These are phyloP conservation scores for Leccinum griseonigrum DNA, from an alignment of 1,284 basidiomycete species.

Conservation along the genomic window DNA sequence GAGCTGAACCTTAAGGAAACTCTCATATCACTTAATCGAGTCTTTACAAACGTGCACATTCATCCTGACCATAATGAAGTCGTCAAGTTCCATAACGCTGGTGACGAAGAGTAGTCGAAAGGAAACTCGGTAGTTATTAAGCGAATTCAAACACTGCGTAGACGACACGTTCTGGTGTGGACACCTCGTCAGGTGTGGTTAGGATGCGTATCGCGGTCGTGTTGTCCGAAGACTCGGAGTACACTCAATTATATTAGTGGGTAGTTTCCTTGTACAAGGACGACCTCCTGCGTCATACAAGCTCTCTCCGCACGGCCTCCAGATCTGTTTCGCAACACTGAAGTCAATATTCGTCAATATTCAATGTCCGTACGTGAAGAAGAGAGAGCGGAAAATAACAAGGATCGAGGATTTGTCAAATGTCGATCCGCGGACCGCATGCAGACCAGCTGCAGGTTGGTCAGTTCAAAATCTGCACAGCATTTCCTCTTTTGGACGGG, in stretches of 20 bases:
- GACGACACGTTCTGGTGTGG: too few relatives aligned
- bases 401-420: not conserved
- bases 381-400: not conserved
- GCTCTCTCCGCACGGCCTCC: conserved; percentile 49
- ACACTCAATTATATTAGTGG: too few relatives aligned
- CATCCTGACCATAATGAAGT: not conserved
- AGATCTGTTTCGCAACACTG: conserved; percentile 40
- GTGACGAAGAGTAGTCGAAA: too few relatives aligned
- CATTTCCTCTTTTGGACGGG: conserved; percentile 35
- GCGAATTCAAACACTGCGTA: too few relatives aligned
- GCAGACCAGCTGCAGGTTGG: conserved; percentile 45
- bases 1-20: not conserved
- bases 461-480: conserved; percentile 74
- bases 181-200: too few relatives aligned
- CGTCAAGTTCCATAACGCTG: too few relatives aligned
- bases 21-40: not conserved
- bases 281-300: conserved; percentile 83
- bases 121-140: too few relatives aligned
- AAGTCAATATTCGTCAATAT: too few relatives aligned
- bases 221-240: too few relatives aligned
- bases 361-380: not conserved
- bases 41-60: not conserved
- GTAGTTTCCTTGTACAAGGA: conserved; percentile 61
- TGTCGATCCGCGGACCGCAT: too few relatives aligned
- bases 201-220: too few relatives aligned